These are phyloP conservation scores for Colletotrichum australisinense DNA, from an alignment of 2,329 filamentous ascomycete species.

Conservation along the genomic window DNA sequence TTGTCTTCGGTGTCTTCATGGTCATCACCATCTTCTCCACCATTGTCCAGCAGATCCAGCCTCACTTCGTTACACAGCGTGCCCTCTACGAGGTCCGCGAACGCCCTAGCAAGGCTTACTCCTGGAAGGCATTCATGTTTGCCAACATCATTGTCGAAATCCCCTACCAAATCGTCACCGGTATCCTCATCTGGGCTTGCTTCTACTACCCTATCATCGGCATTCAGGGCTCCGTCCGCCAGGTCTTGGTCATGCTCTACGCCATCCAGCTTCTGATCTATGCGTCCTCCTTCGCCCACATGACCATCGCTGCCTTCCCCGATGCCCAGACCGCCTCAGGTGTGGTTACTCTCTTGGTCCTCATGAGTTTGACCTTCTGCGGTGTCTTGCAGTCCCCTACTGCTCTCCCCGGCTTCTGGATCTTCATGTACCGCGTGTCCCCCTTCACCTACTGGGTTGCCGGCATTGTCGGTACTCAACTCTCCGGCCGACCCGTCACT, in stretches of 20 bases:
- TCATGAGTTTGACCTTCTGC: slow-evolving; percentile 71
- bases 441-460: slow-evolving; percentile 77
- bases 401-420: slow-evolving; percentile 78
- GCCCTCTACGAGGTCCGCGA: slow-evolving; percentile 83
- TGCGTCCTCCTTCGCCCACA: slow-evolving; percentile 77
- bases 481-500: slow-evolving; percentile 63
- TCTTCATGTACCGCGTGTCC: slow-evolving; percentile 78
- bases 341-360: slow-evolving; percentile 69
- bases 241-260: slow-evolving; percentile 74
- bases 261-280: slow-evolving; percentile 76
- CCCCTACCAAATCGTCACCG: slow-evolving; percentile 75
- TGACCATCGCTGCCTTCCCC: slow-evolving; percentile 78
- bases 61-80: slow-evolving; percentile 79
- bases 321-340: slow-evolving; percentile 76
- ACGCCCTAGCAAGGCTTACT: slow-evolving; percentile 79
- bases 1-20: slow-evolving; percentile 82
- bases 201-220: slow-evolving; percentile 77
- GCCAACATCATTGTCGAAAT: slow-evolving; percentile 80
- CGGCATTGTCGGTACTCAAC: slow-evolving; percentile 74
- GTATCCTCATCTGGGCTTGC: slow-evolving; percentile 70
- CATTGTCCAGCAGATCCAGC: slow-evolving; percentile 79
- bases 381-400: slow-evolving; percentile 71
- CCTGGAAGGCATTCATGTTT: slow-evolving; percentile 79
- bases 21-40: slow-evolving; percentile 79
- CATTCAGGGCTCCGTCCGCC: slow-evolving; percentile 62